Evolutionary conservation across 2,329 filamentous ascomycete genomes (phyloP).

Genomic region (Penicillium sp.): DNA sequence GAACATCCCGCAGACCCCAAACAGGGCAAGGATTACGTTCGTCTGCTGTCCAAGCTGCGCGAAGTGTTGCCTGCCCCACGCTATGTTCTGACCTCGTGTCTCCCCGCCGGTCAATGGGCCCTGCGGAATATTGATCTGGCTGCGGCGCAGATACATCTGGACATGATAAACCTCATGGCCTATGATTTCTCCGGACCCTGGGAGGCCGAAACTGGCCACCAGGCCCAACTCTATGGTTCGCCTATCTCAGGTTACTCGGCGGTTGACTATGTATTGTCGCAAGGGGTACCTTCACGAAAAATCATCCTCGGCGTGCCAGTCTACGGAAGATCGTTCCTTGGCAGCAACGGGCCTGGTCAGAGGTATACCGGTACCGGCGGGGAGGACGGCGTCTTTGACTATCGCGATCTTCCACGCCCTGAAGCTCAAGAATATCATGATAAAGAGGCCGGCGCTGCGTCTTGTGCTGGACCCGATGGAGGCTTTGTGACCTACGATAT

Average conservation of each 20-base stretch:
- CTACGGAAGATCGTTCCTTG: slow-evolving; percentile 76
- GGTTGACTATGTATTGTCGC: slow-evolving; percentile 68
- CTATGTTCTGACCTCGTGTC: slow-evolving; percentile 73
- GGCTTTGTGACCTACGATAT: slow-evolving; percentile 84
- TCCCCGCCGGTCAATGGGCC: slow-evolving; percentile 71
- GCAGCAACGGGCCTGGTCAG: slow-evolving; percentile 69
- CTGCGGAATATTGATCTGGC: slow-evolving; percentile 72
- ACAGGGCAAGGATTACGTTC: slow-evolving; percentile 73
- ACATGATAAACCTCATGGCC: slow-evolving; percentile 78
- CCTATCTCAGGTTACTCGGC: slow-evolving; percentile 67
- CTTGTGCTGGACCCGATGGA: slow-evolving; percentile 71
- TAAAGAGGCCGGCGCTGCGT: slow-evolving; percentile 70
- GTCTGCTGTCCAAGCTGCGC: slow-evolving; percentile 70
- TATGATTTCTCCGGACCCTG: slow-evolving; percentile 81
- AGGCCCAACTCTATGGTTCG: slow-evolving; percentile 73
- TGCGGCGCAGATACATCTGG: slow-evolving; percentile 68
- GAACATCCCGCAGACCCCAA: slow-evolving; percentile 71
- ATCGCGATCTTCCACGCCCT: slow-evolving; percentile 68
- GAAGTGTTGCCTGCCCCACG: slow-evolving; percentile 70
- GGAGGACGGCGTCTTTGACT: slow-evolving; percentile 75
- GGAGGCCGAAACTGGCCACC: slow-evolving; percentile 72
- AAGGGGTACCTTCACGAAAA: slow-evolving; percentile 72
- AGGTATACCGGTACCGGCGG: slow-evolving; percentile 60
- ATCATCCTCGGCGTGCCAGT: slow-evolving; percentile 77
- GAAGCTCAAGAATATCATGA: slow-evolving; percentile 71